These are phyloP conservation scores for Apophysomyces elegans DNA, from an alignment of 371 early-diverging fungal genomes.

Conservation along the genomic window DNA sequence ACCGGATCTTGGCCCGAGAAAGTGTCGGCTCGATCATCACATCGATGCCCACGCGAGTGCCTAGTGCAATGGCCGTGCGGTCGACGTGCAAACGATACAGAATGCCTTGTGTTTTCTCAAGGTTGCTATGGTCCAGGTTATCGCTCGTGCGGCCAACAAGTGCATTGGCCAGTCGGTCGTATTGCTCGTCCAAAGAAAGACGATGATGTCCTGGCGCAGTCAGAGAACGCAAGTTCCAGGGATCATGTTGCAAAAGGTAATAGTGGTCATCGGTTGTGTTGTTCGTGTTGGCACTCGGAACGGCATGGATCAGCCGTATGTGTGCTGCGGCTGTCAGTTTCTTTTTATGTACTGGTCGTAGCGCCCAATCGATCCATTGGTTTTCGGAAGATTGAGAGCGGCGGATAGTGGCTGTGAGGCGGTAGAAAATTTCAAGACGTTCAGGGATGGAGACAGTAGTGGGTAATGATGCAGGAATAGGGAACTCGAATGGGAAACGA, in stretches of 20 bases:
- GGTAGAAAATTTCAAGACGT: constrained; percentile 44
- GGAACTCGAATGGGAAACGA: constrained; percentile 51
- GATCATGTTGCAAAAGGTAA: not conserved
- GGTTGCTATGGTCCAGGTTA: constrained; percentile 20
- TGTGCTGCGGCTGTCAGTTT: constrained; percentile 11
- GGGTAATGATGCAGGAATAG: constrained; percentile 43
- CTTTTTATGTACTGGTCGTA: not conserved
- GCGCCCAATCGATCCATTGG: constrained; percentile 20
- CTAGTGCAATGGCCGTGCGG: constrained; percentile 47
- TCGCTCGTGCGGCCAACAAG: constrained; percentile 33
- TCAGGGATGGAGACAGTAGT: constrained; percentile 30
- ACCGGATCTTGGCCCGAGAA: constrained; percentile 22
- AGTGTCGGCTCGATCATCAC: constrained; percentile 37
- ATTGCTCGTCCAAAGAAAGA: constrained; percentile 39
- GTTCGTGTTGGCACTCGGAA: not conserved
- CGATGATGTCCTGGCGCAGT: constrained; percentile 9
- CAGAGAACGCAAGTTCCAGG: not conserved
- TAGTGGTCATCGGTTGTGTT: not conserved
- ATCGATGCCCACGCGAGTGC: constrained; percentile 43
- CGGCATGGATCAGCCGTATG: constrained; percentile 29
- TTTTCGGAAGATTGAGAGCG: constrained; percentile 13
- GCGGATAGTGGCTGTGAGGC: constrained; percentile 29
- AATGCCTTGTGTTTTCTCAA: constrained; percentile 24
- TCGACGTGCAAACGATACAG: constrained; percentile 41
- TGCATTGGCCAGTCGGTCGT: constrained; percentile 37